Conservation (phyloP, 306 rosid genomes). For the Casuarina cunninghamiana region DNA sequence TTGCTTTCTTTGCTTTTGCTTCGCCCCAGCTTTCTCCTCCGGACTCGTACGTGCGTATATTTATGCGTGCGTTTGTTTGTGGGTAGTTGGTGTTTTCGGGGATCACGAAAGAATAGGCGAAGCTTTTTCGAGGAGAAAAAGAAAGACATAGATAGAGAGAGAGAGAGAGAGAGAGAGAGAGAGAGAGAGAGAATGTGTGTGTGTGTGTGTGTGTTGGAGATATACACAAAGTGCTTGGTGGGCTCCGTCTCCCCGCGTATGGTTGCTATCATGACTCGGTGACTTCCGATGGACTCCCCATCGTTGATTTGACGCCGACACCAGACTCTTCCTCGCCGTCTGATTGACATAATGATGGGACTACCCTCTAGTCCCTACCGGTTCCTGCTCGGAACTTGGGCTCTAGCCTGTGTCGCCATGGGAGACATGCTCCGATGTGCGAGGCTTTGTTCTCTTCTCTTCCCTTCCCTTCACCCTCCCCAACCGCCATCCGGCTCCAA, state of each 20-base stretch:
- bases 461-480: not conserved
- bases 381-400: conserved; percentile 43
- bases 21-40: not conserved
- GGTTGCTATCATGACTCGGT: not conserved
- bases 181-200: too few species aligned
- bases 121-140: conserved; percentile 4
- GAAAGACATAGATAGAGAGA: not conserved
- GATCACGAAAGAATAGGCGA: conserved; percentile 29
- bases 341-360: conserved; percentile 29
- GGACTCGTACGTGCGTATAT: not conserved
- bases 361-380: not conserved
- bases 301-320: conserved; percentile 21
- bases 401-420: conserved; percentile 42
- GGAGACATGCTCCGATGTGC: conserved; percentile 36
- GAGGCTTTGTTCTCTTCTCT: not conserved
- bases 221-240: conserved; percentile 2
- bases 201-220: too few species aligned
- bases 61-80: not conserved
- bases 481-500: conserved; percentile 8
- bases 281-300: not conserved
- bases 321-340: conserved; percentile 32
- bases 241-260: not conserved
- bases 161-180: not conserved
- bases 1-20: not conserved
- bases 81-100: not conserved